Evolutionary conservation across 257 asterid genomes (phyloP).

Genomic region (Jacaranda copaia): DNA sequence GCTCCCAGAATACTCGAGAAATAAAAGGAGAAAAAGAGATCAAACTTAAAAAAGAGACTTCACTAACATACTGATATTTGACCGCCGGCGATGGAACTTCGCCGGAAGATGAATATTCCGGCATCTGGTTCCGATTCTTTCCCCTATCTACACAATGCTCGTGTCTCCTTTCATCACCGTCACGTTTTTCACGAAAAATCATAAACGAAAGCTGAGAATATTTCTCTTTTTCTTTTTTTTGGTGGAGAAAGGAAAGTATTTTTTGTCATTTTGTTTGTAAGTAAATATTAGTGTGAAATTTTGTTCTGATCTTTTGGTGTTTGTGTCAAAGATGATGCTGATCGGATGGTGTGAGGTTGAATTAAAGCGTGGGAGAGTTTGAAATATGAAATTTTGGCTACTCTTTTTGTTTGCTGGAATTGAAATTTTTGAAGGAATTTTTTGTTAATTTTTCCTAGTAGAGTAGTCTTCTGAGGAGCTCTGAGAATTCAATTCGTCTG

Average conservation of each 20-base stretch:
- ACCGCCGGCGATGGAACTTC: constrained; percentile 41
- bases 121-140: constrained; percentile 36
- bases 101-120: constrained; percentile 61
- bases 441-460: constrained; percentile 23
- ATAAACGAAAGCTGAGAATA: constrained; percentile 29
- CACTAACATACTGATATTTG: not conserved
- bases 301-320: constrained; percentile 33
- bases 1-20: not conserved
- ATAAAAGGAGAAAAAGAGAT: not conserved
- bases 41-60: constrained; percentile 4
- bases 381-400: constrained; percentile 20
- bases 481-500: constrained; percentile 34
- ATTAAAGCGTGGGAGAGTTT: constrained; percentile 29
- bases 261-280: constrained; percentile 12
- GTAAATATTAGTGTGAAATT: constrained; percentile 28
- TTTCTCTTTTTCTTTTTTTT: constrained; percentile 5
- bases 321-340: constrained; percentile 35
- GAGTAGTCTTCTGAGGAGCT: constrained; percentile 32
- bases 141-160: constrained; percentile 39
- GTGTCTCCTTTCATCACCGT: constrained; percentile 59
- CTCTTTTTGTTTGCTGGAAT: constrained; percentile 16
- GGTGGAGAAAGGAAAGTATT: not conserved
- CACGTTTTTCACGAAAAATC: constrained; percentile 76
- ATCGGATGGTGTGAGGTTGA: constrained; percentile 41
- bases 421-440: constrained; percentile 17